Evolutionary conservation across 805 yeast species (phyloP).

Genomic region (Pichia membranifaciens): DNA sequence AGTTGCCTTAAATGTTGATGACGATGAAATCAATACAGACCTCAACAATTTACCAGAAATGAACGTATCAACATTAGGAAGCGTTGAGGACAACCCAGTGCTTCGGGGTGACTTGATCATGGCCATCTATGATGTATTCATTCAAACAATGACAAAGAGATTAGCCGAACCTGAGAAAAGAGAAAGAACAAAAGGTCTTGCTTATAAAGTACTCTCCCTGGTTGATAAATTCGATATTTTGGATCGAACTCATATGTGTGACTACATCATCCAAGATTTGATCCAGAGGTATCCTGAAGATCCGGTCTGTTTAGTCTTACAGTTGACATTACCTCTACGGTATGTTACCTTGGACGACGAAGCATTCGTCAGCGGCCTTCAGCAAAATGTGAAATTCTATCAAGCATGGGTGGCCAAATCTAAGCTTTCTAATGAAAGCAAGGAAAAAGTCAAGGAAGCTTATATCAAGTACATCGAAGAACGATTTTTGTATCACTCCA

Average conservation of each 20-base stretch:
- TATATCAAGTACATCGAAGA: conserved; percentile 31
- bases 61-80: conserved; percentile 78
- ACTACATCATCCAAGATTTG: conserved; percentile 56
- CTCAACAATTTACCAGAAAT: conserved; percentile 75
- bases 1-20: conserved; percentile 16
- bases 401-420: conserved; percentile 45
- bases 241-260: conserved; percentile 60
- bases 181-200: conserved; percentile 17
- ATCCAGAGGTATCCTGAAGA: conserved; percentile 36
- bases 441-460: conserved; percentile 28
- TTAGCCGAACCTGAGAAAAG: conserved; percentile 18
- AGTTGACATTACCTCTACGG: conserved; percentile 64
- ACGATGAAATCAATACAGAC: conserved; percentile 51
- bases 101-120: conserved; percentile 67
- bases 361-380: conserved; percentile 52
- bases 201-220: conserved; percentile 42
- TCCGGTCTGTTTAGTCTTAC: conserved; percentile 39
- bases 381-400: conserved; percentile 65
- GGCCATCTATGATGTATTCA: conserved; percentile 62
- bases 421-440: conserved; percentile 25
- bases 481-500: conserved; percentile 17
- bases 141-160: conserved; percentile 39
- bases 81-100: conserved; percentile 78
- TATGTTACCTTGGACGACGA: conserved; percentile 36
- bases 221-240: conserved; percentile 66